These are phyloP conservation scores for Musa troglodytarum DNA, from an alignment of 176 grass and related monocot genomes.

Conservation along the genomic window DNA sequence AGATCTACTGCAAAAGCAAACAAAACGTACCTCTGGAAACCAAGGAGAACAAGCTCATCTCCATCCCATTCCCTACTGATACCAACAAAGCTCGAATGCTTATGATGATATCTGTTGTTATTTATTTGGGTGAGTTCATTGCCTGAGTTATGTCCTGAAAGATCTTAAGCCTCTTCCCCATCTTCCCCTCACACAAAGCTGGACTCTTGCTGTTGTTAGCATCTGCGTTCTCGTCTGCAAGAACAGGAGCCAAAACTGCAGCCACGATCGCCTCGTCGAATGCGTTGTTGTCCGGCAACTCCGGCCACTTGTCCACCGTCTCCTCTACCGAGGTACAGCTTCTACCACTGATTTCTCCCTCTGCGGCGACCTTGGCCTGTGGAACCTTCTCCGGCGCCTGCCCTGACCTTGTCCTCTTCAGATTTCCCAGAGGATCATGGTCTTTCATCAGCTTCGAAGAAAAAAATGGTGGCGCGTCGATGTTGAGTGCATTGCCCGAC, in stretches of 20 bases:
- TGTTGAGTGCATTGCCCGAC: slow-evolving; percentile 31
- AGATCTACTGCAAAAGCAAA: too few relatives aligned
- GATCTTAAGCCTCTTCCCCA: slow-evolving; percentile 72
- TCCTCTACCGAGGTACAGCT: slow-evolving; percentile 50
- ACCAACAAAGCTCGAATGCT: too few relatives aligned
- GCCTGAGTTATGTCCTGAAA: slow-evolving; percentile 88
- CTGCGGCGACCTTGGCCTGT: background rate
- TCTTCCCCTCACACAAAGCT: slow-evolving; percentile 50
- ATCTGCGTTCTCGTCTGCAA: slow-evolving; percentile 22
- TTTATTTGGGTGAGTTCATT: slow-evolving; percentile 10
- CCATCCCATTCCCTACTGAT: background rate
- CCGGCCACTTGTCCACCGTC: slow-evolving; percentile 72
- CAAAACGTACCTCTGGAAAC: background rate
- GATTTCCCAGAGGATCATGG: slow-evolving; percentile 49
- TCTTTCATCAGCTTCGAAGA: slow-evolving; percentile 36
- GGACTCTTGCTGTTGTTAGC: slow-evolving; percentile 39
- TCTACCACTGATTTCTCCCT: slow-evolving; percentile 28
- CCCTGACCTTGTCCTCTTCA: slow-evolving; percentile 79
- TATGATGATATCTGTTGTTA: too few relatives aligned
- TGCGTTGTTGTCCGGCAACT: slow-evolving; percentile 70
- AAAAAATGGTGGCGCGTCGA: slow-evolving; percentile 77
- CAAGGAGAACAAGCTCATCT: slow-evolving; percentile 11
- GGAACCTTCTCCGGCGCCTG: slow-evolving; percentile 36
- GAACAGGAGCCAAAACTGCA: slow-evolving; percentile 43
- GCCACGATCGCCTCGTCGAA: slow-evolving; percentile 77